Conservation (phyloP, 805 yeast species). For the Yamadazyma takamatsuzukensis region DNA sequence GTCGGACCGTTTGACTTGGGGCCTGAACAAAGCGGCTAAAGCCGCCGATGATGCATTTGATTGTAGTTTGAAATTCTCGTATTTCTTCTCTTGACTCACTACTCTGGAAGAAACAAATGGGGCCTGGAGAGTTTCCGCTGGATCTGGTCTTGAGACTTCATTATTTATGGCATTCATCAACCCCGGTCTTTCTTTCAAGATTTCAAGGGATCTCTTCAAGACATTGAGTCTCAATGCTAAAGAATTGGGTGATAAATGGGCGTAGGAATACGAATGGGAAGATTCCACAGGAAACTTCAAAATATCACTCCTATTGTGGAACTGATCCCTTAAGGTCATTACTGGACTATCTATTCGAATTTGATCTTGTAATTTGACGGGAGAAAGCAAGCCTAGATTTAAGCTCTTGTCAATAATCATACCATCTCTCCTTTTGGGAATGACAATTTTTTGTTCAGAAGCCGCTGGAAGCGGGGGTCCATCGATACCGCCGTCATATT, state of each 20-base stretch:
- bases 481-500: slow-evolving; percentile 3
- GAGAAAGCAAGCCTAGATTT: not conserved
- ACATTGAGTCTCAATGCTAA: slow-evolving; percentile 72
- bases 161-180: slow-evolving; percentile 26
- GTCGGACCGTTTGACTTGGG: slow-evolving; percentile 33
- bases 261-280: slow-evolving; percentile 81
- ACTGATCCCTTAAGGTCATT: slow-evolving; percentile 12
- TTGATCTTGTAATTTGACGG: not conserved
- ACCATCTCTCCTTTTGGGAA: slow-evolving; percentile 4
- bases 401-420: not conserved
- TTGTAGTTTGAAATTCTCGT: slow-evolving; percentile 32
- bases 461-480: too few relatives aligned
- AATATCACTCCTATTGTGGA: slow-evolving; percentile 31
- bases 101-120: too few relatives aligned
- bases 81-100: too few relatives aligned
- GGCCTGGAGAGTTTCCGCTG: too few relatives aligned
- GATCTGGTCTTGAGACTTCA: too few relatives aligned
- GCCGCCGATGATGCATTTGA: slow-evolving; percentile 47
- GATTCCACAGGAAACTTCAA: slow-evolving; percentile 72
- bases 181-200: slow-evolving; percentile 62
- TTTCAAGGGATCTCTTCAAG: slow-evolving; percentile 71
- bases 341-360: slow-evolving; percentile 11
- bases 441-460: not conserved
- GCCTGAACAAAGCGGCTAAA: slow-evolving; percentile 41
- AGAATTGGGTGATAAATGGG: slow-evolving; percentile 77